These are phyloP conservation scores for Nannochloropsis gaditana DNA, from an alignment of 108 stramenopile species.

Conservation along the genomic window DNA sequence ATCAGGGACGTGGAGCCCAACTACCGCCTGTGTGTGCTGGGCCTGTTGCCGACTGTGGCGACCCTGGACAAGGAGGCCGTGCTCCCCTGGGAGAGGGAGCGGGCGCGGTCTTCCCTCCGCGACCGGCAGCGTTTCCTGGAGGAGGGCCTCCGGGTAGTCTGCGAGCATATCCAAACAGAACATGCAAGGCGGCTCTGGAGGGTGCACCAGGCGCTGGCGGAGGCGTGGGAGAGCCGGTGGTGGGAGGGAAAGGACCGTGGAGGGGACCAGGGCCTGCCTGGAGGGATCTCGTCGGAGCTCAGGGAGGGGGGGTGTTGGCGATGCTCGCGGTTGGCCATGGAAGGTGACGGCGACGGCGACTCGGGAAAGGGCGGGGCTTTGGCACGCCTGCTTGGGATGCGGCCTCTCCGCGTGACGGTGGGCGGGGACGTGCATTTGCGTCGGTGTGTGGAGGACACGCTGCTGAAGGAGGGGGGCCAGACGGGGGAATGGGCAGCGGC, in stretches of 20 bases:
- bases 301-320: background rate
- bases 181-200: background rate
- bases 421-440: background rate
- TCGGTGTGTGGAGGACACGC: background rate
- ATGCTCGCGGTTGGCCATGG: background rate
- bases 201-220: background rate
- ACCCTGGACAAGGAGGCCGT: slow-evolving; percentile 3
- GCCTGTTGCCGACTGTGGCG: background rate
- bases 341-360: too few relatives aligned
- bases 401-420: background rate
- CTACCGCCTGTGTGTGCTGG: slow-evolving; percentile 7
- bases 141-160: background rate
- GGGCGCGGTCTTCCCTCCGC: background rate
- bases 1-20: background rate
- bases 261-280: too few relatives aligned
- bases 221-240: background rate
- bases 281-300: too few relatives aligned
- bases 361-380: background rate
- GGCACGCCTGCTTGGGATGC: background rate
- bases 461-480: background rate
- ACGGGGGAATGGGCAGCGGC: too few relatives aligned
- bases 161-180: background rate
- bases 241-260: too few relatives aligned
- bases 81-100: background rate
- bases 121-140: background rate